Base-by-base conservation (phyloP, 345 rosid species). In the Cardamine resedifolia region DNA sequence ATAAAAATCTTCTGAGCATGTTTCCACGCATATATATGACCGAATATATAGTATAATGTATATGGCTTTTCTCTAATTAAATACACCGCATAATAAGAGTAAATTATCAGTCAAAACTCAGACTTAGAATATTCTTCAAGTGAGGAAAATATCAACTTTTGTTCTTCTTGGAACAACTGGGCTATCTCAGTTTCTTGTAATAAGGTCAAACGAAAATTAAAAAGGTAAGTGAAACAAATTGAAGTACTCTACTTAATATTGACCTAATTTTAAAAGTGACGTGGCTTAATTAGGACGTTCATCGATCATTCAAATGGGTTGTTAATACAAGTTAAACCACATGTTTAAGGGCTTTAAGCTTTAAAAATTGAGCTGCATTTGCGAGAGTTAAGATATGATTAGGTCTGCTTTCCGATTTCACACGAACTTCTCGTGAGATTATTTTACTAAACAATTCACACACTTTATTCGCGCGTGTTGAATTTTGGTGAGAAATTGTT, bases 241-340 rank as follows among this genome's bases (percentile, higher is more conserved):
- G n/a, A 64, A 28, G 38, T 53, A 21, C 6, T 16, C 36, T 65
- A 56, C 21, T 16, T 56, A 64, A 73, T 45, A 57, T 12, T 57
- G 51, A 47, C 66, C 71, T 47, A 47, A 14, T 65, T 45, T 34
- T 8, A 7, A 18, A 57, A 31, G 21, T 24, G 66, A 27, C 52
- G 58, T 73, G 60, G 60, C 50, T 58, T 66, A 15, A 49, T 36
- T 48, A 57, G 77, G 51, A n/a, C n/a, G n/a, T 65, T 59, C 72
- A 66, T 73, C n/a, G n/a, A n/a, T n/a, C 51, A 30, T 64, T 63
- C 34, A 30, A 62, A 52, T 44, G 21, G 9, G 41, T 53, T 64
- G 24, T 49, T 49, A 27, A 74, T 65, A 16, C 39, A 73, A 34
- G 23, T 36, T 73, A 27, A 36, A 57, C 58, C 31, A 64, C 41